These are phyloP conservation scores for Saksenaea oblongispora DNA, from an alignment of 371 early-diverging fungal species.

Conservation along the genomic window DNA sequence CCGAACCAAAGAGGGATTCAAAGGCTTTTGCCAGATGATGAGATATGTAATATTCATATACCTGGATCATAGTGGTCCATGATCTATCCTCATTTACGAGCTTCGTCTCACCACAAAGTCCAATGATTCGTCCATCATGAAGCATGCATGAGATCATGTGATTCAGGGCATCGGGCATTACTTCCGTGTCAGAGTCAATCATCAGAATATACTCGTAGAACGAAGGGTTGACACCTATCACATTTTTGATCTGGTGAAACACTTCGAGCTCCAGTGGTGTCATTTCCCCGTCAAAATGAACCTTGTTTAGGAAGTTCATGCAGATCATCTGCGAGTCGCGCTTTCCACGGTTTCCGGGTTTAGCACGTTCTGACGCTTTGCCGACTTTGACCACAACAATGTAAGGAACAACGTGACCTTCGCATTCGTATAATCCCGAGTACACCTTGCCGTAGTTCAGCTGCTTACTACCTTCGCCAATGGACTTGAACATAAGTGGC, in stretches of 20 bases:
- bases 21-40: constrained; percentile 91
- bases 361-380: constrained; percentile 67
- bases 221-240: constrained; percentile 81
- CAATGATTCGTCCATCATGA: constrained; percentile 72
- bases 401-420: constrained; percentile 87
- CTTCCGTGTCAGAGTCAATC: constrained; percentile 94
- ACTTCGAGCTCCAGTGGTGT: constrained; percentile 90
- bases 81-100: constrained; percentile 70
- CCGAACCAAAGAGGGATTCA: constrained; percentile 90
- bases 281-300: constrained; percentile 91
- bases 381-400: constrained; percentile 94
- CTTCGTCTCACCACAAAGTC: constrained; percentile 82
- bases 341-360: constrained; percentile 97
- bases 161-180: constrained; percentile 69
- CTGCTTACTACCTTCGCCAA: constrained; percentile 87
- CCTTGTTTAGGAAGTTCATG: constrained; percentile 96
- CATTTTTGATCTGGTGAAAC: constrained; percentile 77
- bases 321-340: constrained; percentile 98
- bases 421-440: constrained; percentile 90
- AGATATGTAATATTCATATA: constrained; percentile 93
- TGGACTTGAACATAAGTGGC: constrained; percentile 85
- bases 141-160: constrained; percentile 72
- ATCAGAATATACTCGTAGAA: constrained; percentile 86
- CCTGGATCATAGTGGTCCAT: constrained; percentile 91
- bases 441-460: constrained; percentile 96